Conservation (phyloP, 2,329 filamentous ascomycete genomes). For the Cytospora piceae region DNA sequence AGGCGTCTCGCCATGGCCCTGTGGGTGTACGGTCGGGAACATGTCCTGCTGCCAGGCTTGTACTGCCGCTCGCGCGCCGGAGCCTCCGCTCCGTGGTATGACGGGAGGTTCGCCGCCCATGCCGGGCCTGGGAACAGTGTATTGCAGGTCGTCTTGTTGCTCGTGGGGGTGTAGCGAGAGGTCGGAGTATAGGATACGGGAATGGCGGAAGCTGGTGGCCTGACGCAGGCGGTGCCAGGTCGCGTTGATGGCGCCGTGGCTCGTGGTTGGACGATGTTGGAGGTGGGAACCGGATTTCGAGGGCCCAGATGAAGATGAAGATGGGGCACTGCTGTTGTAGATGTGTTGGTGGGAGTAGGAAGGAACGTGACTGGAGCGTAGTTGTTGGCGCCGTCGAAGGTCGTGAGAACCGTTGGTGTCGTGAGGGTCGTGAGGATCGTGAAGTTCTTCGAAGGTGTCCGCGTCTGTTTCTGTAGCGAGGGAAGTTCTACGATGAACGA, state of each 20-base stretch:
- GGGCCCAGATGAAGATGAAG: not conserved
- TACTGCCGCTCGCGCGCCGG: constrained; percentile 62
- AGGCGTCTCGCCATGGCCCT: constrained; percentile 15
- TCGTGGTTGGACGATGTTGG: constrained; percentile 39
- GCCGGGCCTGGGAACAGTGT: constrained; percentile 49
- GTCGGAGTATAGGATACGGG: constrained; percentile 50
- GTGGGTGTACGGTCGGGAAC: constrained; percentile 32
- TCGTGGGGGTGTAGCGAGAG: constrained; percentile 34
- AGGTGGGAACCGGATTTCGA: constrained; percentile 16
- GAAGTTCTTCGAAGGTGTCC: constrained; percentile 15
- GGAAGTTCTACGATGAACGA: constrained; percentile 55
- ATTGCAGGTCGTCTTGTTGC: constrained; percentile 25
- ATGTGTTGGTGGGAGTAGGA: constrained; percentile 25
- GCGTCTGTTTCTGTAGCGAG: constrained; percentile 34
- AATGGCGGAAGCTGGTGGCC: constrained; percentile 43
- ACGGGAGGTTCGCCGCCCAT: constrained; percentile 59
- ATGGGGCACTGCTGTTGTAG: constrained; percentile 31
- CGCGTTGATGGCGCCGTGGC: constrained; percentile 47
- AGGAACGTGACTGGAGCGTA: constrained; percentile 24
- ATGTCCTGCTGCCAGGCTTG: constrained; percentile 63
- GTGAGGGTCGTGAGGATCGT: constrained; percentile 26
- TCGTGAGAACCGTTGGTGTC: constrained; percentile 33
- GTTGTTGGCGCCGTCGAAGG: constrained; percentile 28
- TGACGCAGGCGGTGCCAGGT: constrained; percentile 28
- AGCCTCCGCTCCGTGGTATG: constrained; percentile 62